A percentile compares a stretch with the other conserved stretches of the same genome.
Evolutionary conservation across 192 early-diverging fungal species (phyloP).

Genomic region (Fimicolochytrium jonesii): DNA sequence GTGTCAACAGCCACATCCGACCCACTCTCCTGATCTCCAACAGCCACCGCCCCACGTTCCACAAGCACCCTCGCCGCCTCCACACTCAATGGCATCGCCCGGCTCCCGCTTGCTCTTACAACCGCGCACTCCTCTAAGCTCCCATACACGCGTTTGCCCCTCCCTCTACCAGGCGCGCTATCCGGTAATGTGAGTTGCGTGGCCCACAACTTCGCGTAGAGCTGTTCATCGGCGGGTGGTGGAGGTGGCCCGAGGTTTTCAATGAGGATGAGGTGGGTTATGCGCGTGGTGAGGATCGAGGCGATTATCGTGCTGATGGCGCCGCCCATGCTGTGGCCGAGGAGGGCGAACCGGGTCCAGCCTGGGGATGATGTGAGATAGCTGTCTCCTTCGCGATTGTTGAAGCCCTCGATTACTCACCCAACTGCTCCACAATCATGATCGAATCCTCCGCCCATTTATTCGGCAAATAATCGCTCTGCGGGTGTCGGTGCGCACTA

Average conservation of each 20-base stretch:
- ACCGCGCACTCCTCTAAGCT: conserved; percentile 13
- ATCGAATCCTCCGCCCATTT: conserved; percentile 18
- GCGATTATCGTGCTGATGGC: conserved; percentile 9
- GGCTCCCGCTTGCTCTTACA: conserved; percentile 11
- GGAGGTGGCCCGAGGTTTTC: conserved; percentile 18
- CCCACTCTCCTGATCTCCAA: neutral
- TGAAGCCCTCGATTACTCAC: neutral
- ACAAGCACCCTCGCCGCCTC: neutral
- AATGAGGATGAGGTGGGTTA: conserved; percentile 3
- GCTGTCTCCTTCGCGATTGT: neutral
- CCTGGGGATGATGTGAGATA: neutral
- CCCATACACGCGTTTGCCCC: neutral
- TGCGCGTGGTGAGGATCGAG: neutral
- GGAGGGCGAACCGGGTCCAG: conserved; percentile 16
- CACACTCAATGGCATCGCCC: conserved; percentile 15
- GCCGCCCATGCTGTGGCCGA: conserved; percentile 31
- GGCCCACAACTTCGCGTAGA: neutral
- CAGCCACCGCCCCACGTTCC: conserved; percentile 7
- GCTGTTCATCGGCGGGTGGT: neutral
- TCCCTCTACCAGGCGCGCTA: too few relatives aligned
- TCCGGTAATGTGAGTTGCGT: too few relatives aligned
- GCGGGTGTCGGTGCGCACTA: conserved; percentile 6
- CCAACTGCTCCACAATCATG: neutral
- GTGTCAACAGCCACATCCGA: conserved; percentile 8
- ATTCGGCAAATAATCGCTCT: conserved; percentile 22